Evolutionary conservation across 331 rosid species (phyloP).

Genomic region (Pyrus hybrid): DNA sequence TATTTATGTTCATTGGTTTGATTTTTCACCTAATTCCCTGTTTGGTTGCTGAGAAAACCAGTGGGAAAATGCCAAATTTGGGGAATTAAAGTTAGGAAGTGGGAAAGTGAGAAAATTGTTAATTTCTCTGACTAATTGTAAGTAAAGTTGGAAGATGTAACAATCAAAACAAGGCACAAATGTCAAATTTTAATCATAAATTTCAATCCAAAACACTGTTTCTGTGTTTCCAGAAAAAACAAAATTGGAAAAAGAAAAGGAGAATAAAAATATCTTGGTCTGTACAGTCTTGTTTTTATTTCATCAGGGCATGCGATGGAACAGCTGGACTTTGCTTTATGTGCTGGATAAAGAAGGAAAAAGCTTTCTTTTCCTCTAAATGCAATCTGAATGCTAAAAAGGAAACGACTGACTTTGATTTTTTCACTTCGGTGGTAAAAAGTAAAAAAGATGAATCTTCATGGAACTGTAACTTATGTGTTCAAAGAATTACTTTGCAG

Average conservation of each 20-base stretch:
- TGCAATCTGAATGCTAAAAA: neutral
- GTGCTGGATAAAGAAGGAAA: constrained; percentile 41
- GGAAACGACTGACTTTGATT: neutral
- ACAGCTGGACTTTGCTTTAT: constrained; percentile 46
- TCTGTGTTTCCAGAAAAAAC: neutral
- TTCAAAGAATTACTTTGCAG: neutral
- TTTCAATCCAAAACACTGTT: neutral
- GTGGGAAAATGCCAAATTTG: neutral
- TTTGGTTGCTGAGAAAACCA: constrained; percentile 9
- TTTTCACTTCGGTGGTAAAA: constrained; percentile 1
- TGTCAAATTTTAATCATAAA: neutral
- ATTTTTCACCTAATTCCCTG: neutral
- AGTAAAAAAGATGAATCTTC: constrained; percentile 17
- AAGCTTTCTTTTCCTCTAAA: too few relatives aligned
- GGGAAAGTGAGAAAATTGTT: neutral
- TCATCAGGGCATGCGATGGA: constrained; percentile 23
- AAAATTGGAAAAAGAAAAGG: neutral
- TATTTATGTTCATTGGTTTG: neutral
- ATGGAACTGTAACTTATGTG: constrained; percentile 12
- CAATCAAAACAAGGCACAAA: neutral
- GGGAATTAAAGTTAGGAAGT: neutral
- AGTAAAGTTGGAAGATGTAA: neutral
- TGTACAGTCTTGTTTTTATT: constrained; percentile 3
- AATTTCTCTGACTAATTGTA: neutral
- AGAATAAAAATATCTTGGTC: neutral